A percentile compares a stretch with the other conserved stretches of the same genome.
Conservation (phyloP, 352 stramenopile species). For the Pilasporangium apinafurcum region DNA sequence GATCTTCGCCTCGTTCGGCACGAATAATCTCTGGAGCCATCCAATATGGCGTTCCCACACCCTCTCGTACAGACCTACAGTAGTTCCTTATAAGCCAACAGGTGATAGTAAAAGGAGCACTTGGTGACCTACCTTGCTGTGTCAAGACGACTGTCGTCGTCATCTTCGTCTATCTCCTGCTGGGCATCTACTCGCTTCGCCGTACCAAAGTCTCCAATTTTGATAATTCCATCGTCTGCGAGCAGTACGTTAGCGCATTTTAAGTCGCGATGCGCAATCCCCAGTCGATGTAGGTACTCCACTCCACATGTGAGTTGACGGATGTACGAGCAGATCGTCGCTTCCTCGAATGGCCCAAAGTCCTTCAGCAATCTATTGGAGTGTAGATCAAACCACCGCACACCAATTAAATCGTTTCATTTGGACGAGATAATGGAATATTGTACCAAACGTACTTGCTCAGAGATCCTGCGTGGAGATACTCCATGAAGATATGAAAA, state of each 20-base stretch:
- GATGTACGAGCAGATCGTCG: conserved; percentile 46
- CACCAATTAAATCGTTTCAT: neutral
- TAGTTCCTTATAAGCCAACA: neutral
- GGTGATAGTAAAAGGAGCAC: neutral
- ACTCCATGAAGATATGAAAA: conserved; percentile 85
- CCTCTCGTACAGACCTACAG: conserved; percentile 55
- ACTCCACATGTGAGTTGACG: conserved; percentile 57
- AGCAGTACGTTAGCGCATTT: conserved; percentile 87
- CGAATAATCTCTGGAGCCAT: conserved; percentile 95
- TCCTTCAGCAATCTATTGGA: conserved; percentile 65
- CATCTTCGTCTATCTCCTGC: neutral
- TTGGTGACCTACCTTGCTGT: conserved; percentile 2
- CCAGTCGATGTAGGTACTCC: conserved; percentile 58
- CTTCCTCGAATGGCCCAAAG: conserved; percentile 67
- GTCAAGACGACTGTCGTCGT: conserved; percentile 7
- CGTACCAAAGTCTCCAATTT: conserved; percentile 85
- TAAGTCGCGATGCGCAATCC: conserved; percentile 81
- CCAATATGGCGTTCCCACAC: conserved; percentile 91
- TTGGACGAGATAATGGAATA: too few species aligned
- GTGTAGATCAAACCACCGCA: neutral
- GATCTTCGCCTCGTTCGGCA: conserved; percentile 54
- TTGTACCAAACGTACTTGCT: conserved; percentile 26
- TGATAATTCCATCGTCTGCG: conserved; percentile 48
- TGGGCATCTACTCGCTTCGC: conserved; percentile 56
- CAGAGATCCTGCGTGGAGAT: conserved; percentile 71